These are phyloP conservation scores for Bipolaris sorokiniana DNA, from an alignment of 2,329 filamentous ascomycete species.

Conservation along the genomic window DNA sequence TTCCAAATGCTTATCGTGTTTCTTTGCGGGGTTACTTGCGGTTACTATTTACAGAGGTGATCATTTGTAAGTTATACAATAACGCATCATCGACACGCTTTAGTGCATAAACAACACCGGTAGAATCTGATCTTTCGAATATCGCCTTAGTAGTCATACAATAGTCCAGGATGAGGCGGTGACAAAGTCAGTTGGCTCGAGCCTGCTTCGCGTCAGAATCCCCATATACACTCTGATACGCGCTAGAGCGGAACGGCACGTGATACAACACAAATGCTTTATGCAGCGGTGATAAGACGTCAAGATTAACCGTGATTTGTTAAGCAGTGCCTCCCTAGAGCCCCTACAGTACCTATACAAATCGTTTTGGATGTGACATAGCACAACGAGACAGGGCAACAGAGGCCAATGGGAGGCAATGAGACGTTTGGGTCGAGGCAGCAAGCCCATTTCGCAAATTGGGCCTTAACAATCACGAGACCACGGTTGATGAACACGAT, in stretches of 20 bases:
- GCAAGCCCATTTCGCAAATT: background rate
- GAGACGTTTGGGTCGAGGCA: background rate
- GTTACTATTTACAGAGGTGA: background rate
- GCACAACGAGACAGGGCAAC: background rate
- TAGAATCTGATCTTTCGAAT: background rate
- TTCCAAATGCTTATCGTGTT: background rate
- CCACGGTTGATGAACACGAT: no score
- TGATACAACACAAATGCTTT: background rate
- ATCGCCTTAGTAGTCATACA: no score
- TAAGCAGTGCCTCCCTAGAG: background rate
- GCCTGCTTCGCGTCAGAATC: background rate
- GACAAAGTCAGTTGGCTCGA: background rate
- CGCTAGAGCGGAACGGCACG: constrained; percentile 1
- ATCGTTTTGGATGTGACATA: background rate
- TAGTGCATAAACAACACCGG: background rate
- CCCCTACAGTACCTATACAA: background rate
- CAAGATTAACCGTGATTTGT: background rate
- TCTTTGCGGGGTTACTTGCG: background rate
- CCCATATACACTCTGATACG: background rate
- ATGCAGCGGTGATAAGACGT: background rate
- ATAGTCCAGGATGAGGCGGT: background rate
- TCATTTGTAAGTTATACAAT: background rate
- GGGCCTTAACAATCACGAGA: background rate
- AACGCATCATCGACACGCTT: background rate
- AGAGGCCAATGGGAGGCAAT: background rate